These are phyloP conservation scores for Boletus insuetus DNA, from an alignment of 768 basidiomycete genomes.

Conservation along the genomic window DNA sequence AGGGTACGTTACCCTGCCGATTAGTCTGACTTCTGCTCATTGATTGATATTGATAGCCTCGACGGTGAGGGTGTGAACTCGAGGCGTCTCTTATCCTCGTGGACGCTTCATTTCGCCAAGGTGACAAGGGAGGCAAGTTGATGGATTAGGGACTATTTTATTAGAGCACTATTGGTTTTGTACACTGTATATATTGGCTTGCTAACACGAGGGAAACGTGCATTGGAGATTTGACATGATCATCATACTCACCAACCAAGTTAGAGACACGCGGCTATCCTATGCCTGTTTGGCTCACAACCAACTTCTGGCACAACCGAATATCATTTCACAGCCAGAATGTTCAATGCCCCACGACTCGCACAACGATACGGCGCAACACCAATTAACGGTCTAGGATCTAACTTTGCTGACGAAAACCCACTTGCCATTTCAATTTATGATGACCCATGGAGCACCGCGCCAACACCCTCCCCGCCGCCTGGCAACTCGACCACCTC, in stretches of 20 bases:
- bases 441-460: conserved; percentile 80
- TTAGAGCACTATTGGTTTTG: conserved; percentile 14
- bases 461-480: conserved; percentile 69
- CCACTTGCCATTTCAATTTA: conserved; percentile 72
- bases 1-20: conserved; percentile 56
- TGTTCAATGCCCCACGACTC: conserved; percentile 85
- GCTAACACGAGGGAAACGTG: conserved; percentile 6
- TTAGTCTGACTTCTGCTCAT: conserved; percentile 5
- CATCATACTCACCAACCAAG: not conserved
- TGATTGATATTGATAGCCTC: conserved; percentile 49
- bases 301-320: conserved; percentile 10
- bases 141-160: conserved; percentile 13
- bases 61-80: conserved; percentile 83
- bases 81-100: conserved; percentile 78
- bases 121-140: conserved; percentile 39
- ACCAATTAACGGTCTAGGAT: conserved; percentile 58
- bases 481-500: conserved; percentile 49
- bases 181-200: conserved; percentile 22
- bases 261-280: conserved; percentile 4
- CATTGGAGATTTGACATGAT: not conserved
- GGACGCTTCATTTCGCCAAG: conserved; percentile 94
- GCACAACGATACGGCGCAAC: conserved; percentile 63
- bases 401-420: conserved; percentile 74
- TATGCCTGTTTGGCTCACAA: conserved; percentile 12
- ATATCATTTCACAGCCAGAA: conserved; percentile 32